Base-by-base conservation (phyloP, 2,329 filamentous ascomycete genomes). In the Stagonosporopsis rhizophila region DNA sequence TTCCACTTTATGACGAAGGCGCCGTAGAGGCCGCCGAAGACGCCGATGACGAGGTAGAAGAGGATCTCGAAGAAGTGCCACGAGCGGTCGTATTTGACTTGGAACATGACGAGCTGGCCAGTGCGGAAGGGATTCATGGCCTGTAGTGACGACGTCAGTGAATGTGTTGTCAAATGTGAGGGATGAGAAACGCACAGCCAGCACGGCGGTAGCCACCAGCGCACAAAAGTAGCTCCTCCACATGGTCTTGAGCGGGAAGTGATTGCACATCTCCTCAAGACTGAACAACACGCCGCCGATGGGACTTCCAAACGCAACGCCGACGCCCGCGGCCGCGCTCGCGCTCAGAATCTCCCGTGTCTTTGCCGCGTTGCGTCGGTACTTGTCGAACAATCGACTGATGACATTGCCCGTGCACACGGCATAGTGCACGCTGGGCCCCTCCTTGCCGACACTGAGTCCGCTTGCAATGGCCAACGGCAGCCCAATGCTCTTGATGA, bases 1-100 rank as follows among this genome's bases (percentile, higher is more conserved):
- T 99, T 97, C 92, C 94, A 97, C 74, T 97, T 96, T 74, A 98
- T 99, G 54, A 98, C 92, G 67, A 98, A 92, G 14, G 94, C 94
- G 52, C 95, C 95, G 66, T 99, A 99, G 2, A 98, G 82, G 6
- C 95, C 95, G 37, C 95, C 95, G 67, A 99, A 98, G 25, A 95
- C 84, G 42, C 95, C 95, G 60, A 99, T 87, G 49, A 96, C 81
- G 62, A 96, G 85, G 77, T 96, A 99, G 73, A 98, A 98, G 23
- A 96, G 77, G 3, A 95, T 83, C 74, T 99, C 95, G 71, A 99
- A 99, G 70, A 96, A 96, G 78, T 99, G 95, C 95, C 95, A 99
- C 37, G 90, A 89, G 37, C 94, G 89, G 75, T 98, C 94, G 72
- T 99, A 99, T 68, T 87, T 87, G 69, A 99, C 94, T 69, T 96